Percentiles rank a stretch among this genome's conserved stretches.
phyloP scores from a whole-genome alignment of 2,329 filamentous ascomycete genomes.

The Fonsecaea monophora region DNA sequence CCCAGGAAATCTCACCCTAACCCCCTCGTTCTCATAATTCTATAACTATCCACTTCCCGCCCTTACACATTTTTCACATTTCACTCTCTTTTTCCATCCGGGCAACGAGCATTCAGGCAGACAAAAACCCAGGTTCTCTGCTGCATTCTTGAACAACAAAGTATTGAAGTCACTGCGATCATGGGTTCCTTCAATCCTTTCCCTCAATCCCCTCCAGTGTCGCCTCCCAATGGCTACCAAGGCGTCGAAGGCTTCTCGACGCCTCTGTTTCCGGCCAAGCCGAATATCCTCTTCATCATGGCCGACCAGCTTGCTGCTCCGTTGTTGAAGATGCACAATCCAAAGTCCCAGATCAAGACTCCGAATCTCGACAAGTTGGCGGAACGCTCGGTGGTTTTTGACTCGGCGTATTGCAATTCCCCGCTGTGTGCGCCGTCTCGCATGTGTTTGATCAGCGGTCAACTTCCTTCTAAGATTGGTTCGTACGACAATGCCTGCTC shows the following conservation, averaged over 20 bases:
- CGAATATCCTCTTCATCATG: slow-evolving; percentile 93
- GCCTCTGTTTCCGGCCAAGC: slow-evolving; percentile 51
- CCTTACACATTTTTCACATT: neutral
- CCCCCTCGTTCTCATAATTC: slow-evolving; percentile 10
- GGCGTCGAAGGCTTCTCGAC: slow-evolving; percentile 39
- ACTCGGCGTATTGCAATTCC: slow-evolving; percentile 92
- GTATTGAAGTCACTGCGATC: slow-evolving; percentile 8
- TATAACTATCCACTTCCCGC: slow-evolving; percentile 14
- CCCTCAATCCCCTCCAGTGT: slow-evolving; percentile 38
- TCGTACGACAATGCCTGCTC: slow-evolving; percentile 91
- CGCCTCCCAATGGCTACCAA: slow-evolving; percentile 40
- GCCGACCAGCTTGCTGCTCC: slow-evolving; percentile 93
- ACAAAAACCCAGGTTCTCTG: neutral
- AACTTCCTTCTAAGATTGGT: slow-evolving; percentile 87
- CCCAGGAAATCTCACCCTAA: slow-evolving; percentile 6
- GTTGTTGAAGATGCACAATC: slow-evolving; percentile 89
- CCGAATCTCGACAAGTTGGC: slow-evolving; percentile 87
- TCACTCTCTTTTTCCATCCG: neutral
- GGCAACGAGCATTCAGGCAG: neutral
- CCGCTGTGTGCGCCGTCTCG: slow-evolving; percentile 90
- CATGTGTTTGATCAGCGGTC: slow-evolving; percentile 93
- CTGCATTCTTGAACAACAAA: neutral
- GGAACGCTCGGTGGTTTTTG: slow-evolving; percentile 82
- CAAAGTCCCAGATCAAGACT: slow-evolving; percentile 86
- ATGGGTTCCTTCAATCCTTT: slow-evolving; percentile 38